Evolutionary conservation across 2,329 filamentous ascomycete species (phyloP), one percentile per base, ranked within the genome.

Genomic region (Penicillium sp.): DNA sequence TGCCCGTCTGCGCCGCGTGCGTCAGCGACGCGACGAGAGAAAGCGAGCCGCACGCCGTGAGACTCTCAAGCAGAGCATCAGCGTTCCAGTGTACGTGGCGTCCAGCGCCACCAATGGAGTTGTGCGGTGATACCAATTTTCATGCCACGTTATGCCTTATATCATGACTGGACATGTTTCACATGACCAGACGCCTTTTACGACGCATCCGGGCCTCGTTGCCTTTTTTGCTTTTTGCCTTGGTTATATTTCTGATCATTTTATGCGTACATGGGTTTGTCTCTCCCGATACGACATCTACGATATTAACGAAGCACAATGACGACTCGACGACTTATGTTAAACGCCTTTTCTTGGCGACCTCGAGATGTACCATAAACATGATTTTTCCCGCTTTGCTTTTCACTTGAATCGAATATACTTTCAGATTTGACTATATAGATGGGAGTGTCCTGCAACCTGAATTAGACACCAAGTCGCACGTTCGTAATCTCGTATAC

Each of bases 11-110:
- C 66, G 70, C 33, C 74, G 77, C 39, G 63, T 69, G n/a, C 68
- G 71, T 53, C 70, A 72, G 56, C 63, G 65, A 46, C 71, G 74
- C 44, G 73, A 75, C 44, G 74, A 79, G 51, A 67, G 72, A 48
- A 75, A 70, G 55, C 73, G 75, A 46, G 79, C 84, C 64, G 78
- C 75, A 56, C 70, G 79, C 53, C 72, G 82, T 53, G 74, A 80
- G 55, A 75, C 70, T 51, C 68, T 85, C 45, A 77, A 81, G 56
- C 74, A 76, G 49, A 81, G 76, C 49, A 85, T 86, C 61, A 78
- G 79, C 1, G 66, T 68, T 14, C 69, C 72, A 49, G 71, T 74
- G 11, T 55, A 73, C 40, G 65, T 71, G 20, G 65, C 69, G 51
- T 70, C 69, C 9, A 66, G 69, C 46, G 62, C 66, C 48, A 58